A percentile compares a stretch with the other conserved stretches of the same genome.
These are phyloP conservation scores for Naganishia albida DNA, from an alignment of 1,284 basidiomycete genomes.

Conservation along the genomic window DNA sequence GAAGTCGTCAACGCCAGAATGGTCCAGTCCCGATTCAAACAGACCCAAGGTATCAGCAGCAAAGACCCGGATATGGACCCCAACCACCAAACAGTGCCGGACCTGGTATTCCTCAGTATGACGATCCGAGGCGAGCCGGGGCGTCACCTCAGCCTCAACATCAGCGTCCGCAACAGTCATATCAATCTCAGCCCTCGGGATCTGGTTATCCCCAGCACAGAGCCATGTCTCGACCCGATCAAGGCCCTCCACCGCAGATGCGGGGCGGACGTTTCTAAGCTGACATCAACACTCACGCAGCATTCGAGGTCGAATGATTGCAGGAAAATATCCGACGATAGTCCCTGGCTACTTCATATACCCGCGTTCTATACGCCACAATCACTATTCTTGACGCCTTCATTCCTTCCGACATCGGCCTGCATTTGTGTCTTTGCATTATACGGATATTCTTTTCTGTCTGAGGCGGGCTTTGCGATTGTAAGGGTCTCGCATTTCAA, in stretches of 20 bases:
- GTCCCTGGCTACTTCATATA: conserved; percentile 1
- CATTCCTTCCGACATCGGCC: background rate
- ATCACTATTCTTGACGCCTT: background rate
- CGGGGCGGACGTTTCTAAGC: conserved; percentile 16
- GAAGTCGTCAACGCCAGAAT: background rate
- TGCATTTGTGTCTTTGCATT: conserved; percentile 7
- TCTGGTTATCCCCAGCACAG: conserved; percentile 9
- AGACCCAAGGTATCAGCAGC: conserved; percentile 22
- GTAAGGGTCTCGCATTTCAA: conserved; percentile 1
- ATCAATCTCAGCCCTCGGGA: background rate
- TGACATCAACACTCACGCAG: background rate
- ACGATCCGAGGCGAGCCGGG: conserved; percentile 22
- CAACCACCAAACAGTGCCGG: conserved; percentile 13
- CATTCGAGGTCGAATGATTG: no score
- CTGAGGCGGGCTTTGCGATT: background rate
- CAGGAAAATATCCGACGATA: no score
- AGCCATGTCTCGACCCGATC: conserved; percentile 15
- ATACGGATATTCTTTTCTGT: conserved; percentile 5
- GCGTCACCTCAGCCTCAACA: conserved; percentile 17
- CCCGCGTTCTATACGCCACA: conserved; percentile 21
- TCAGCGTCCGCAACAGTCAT: conserved; percentile 1
- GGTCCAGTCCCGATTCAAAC: conserved; percentile 20
- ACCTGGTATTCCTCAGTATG: conserved; percentile 7
- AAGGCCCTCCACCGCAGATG: conserved; percentile 13
- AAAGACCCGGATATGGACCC: conserved; percentile 14